phyloP scores from a whole-genome alignment of 257 asterid species.

The Gentiana dahurica region DNA sequence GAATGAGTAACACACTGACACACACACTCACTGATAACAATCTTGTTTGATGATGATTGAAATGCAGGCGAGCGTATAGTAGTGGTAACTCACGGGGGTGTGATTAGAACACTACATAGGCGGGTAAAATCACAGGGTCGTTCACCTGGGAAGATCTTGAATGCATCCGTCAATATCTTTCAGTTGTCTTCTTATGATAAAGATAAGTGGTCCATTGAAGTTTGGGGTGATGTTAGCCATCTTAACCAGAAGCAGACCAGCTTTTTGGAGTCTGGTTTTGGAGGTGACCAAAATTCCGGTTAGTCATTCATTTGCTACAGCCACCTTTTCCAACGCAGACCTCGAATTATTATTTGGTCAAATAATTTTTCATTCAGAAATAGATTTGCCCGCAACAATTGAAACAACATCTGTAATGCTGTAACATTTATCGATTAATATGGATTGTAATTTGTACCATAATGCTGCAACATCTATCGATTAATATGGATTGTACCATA shows the following conservation, averaged over 20 bases:
- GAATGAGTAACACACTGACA: not conserved
- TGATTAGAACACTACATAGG: slow-evolving; percentile 57
- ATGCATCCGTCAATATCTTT: slow-evolving; percentile 57
- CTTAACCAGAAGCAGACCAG: slow-evolving; percentile 31
- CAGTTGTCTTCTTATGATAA: slow-evolving; percentile 37
- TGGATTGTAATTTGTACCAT: too few relatives aligned
- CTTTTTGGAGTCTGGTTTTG: slow-evolving; percentile 65
- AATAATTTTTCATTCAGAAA: too few relatives aligned
- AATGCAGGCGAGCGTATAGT: slow-evolving; percentile 76
- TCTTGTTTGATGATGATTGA: not conserved
- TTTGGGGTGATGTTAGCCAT: slow-evolving; percentile 78
- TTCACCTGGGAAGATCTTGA: slow-evolving; percentile 38
- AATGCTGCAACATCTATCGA: too few relatives aligned
- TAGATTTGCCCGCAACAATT: too few relatives aligned
- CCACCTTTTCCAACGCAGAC: too few relatives aligned
- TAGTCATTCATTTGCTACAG: slow-evolving; percentile 14
- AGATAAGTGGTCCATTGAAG: slow-evolving; percentile 49
- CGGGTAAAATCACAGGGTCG: slow-evolving; percentile 48
- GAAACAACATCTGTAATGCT: too few relatives aligned
- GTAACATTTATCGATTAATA: too few relatives aligned
- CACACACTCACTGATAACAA: too few relatives aligned
- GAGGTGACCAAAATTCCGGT: slow-evolving; percentile 79
- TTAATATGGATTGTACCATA: too few relatives aligned
- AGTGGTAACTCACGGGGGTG: slow-evolving; percentile 81
- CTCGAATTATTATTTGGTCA: too few relatives aligned